phyloP scores from a whole-genome alignment of 495 filamentous ascomycete species.

The Melanomma pulvis-pyrius region DNA sequence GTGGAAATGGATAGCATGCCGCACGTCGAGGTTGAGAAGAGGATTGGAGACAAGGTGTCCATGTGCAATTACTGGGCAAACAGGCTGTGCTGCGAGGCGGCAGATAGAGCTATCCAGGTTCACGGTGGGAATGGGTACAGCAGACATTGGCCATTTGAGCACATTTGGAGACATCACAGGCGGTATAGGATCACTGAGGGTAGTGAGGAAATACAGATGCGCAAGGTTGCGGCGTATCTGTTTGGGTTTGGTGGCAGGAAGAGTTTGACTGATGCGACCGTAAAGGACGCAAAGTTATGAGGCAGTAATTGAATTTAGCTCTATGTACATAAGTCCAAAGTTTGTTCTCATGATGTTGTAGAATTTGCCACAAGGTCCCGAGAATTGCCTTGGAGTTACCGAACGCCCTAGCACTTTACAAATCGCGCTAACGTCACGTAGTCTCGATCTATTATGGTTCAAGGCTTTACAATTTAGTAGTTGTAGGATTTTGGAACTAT shows the following conservation, averaged over 20 bases:
- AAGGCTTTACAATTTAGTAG: too few relatives aligned
- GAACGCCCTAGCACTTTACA: too few relatives aligned
- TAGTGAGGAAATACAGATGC: constrained; percentile 51
- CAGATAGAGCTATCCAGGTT: constrained; percentile 63
- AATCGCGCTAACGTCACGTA: too few relatives aligned
- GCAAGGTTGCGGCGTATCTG: constrained; percentile 48
- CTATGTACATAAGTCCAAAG: too few relatives aligned
- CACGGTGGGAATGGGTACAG: constrained; percentile 54
- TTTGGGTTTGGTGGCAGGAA: constrained; percentile 45
- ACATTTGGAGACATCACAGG: constrained; percentile 50
- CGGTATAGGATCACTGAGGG: constrained; percentile 49
- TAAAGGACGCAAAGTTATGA: constrained; percentile 10
- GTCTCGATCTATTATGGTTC: too few relatives aligned
- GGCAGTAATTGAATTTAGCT: not conserved
- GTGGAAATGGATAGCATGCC: constrained; percentile 60
- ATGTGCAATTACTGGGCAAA: constrained; percentile 71
- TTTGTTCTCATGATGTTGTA: too few relatives aligned
- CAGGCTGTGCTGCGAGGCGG: constrained; percentile 58
- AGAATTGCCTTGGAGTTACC: too few relatives aligned
- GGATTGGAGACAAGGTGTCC: constrained; percentile 58
- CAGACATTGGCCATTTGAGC: constrained; percentile 47
- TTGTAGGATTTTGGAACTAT: too few relatives aligned
- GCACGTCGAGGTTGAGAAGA: constrained; percentile 55
- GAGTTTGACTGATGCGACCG: constrained; percentile 31
- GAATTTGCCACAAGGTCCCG: too few relatives aligned